These are phyloP conservation scores for Malus sieversii DNA, from an alignment of 306 rosid species.

Conservation along the genomic window DNA sequence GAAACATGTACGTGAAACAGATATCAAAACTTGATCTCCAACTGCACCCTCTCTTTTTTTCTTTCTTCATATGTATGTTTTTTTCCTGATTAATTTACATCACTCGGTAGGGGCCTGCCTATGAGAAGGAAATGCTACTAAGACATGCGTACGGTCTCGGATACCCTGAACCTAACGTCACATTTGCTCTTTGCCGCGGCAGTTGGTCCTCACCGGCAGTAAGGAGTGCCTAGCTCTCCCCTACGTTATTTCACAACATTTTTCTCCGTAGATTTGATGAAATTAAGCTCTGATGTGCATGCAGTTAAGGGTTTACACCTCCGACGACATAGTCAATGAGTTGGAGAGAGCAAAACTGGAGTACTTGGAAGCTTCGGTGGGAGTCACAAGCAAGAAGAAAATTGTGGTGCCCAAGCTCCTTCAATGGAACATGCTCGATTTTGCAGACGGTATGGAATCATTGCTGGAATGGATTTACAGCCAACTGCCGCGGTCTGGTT, in stretches of 20 bases:
- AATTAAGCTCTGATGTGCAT: neutral
- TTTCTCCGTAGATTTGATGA: neutral
- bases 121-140: slow-evolving; percentile 65
- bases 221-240: slow-evolving; percentile 12
- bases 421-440: slow-evolving; percentile 80
- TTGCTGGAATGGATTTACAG: slow-evolving; percentile 85
- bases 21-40: neutral
- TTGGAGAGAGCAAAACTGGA: slow-evolving; percentile 76
- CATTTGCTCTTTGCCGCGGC: slow-evolving; percentile 85
- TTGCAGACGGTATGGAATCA: slow-evolving; percentile 82
- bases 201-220: slow-evolving; percentile 96
- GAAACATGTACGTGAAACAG: slow-evolving; percentile 41
- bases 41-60: neutral
- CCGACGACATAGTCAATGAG: slow-evolving; percentile 67
- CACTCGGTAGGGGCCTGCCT: slow-evolving; percentile 32
- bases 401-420: slow-evolving; percentile 76
- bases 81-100: neutral
- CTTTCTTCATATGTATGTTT: neutral
- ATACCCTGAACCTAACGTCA: slow-evolving; percentile 83
- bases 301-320: slow-evolving; percentile 78
- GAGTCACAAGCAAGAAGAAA: slow-evolving; percentile 64
- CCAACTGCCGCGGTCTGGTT: slow-evolving; percentile 70
- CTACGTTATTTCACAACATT: neutral
- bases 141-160: slow-evolving; percentile 74
- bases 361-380: slow-evolving; percentile 87